Conservation (phyloP, 352 stramenopile genomes). For the Ochromonadaceae sp. region DNA sequence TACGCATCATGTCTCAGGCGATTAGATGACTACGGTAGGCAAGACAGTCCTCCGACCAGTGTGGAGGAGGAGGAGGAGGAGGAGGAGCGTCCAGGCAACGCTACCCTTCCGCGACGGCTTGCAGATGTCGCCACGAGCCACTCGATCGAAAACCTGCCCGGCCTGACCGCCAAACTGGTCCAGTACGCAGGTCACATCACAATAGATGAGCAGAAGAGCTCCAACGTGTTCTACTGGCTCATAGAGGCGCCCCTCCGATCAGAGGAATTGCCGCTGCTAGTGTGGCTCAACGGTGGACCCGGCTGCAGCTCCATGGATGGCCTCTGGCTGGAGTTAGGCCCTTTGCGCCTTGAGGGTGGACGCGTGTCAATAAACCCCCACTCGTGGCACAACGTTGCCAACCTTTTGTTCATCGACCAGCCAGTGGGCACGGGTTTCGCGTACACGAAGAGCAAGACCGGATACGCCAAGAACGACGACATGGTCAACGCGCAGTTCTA, state of each 20-base stretch:
- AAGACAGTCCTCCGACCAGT: too few species aligned
- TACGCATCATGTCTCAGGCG: too few species aligned
- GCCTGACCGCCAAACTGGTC: too few species aligned
- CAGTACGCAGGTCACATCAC: slow-evolving; percentile 33
- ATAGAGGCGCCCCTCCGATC: slow-evolving; percentile 33
- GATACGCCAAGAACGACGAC: slow-evolving; percentile 48
- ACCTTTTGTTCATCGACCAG: slow-evolving; percentile 67
- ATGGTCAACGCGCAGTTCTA: slow-evolving; percentile 67
- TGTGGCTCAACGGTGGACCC: slow-evolving; percentile 49
- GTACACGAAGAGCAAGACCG: slow-evolving; percentile 39
- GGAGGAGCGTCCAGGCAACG: too few species aligned
- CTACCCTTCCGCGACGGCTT: too few species aligned
- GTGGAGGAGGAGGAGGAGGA: too few species aligned
- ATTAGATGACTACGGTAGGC: too few species aligned
- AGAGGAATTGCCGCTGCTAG: slow-evolving; percentile 36
- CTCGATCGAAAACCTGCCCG: too few species aligned
- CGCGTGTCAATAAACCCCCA: slow-evolving; percentile 25
- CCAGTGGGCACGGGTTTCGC: slow-evolving; percentile 59
- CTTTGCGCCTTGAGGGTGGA: slow-evolving; percentile 32
- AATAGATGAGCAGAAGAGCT: slow-evolving; percentile 23
- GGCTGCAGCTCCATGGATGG: slow-evolving; percentile 49
- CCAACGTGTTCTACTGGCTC: slow-evolving; percentile 42
- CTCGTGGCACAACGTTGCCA: slow-evolving; percentile 52
- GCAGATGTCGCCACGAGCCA: too few species aligned
- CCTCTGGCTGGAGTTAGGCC: slow-evolving; percentile 45